phyloP scores from a whole-genome alignment of 352 stramenopile genomes.

The Globisporangium nodosum region DNA sequence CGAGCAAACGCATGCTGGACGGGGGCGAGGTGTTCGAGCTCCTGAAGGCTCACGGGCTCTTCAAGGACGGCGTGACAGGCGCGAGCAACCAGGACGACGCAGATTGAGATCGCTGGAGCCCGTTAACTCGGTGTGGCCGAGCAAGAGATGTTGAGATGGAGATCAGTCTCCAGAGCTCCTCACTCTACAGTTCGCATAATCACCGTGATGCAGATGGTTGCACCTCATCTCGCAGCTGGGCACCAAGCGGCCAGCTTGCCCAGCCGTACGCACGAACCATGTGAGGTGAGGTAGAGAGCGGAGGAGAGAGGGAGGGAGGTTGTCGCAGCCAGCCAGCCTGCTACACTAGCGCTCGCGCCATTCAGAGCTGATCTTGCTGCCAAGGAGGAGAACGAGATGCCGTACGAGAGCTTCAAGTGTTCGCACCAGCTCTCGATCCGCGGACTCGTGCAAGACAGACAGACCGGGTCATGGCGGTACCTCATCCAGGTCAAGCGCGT shows the following conservation, averaged over 20 bases:
- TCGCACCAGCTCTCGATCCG: slow-evolving; percentile 58
- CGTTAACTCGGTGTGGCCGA: too few relatives aligned
- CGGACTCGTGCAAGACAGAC: slow-evolving; percentile 53
- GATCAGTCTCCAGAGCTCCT: too few relatives aligned
- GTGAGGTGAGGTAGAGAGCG: not conserved
- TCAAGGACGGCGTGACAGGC: slow-evolving; percentile 9
- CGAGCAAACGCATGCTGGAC: slow-evolving; percentile 46
- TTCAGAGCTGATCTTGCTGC: not conserved
- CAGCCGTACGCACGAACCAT: not conserved
- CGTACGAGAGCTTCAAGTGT: slow-evolving; percentile 70
- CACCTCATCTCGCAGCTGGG: slow-evolving; percentile 1
- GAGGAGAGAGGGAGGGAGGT: not conserved
- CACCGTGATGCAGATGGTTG: not conserved
- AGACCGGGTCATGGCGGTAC: slow-evolving; percentile 58
- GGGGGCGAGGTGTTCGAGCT: slow-evolving; percentile 46
- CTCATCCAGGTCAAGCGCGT: slow-evolving; percentile 47
- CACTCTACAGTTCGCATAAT: not conserved
- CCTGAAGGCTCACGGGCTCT: slow-evolving; percentile 29
- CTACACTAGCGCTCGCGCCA: not conserved
- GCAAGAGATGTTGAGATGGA: too few relatives aligned
- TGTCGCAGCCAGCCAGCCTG: not conserved
- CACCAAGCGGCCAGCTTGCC: too few relatives aligned
- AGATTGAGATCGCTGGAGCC: slow-evolving; percentile 1
- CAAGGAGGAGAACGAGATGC: slow-evolving; percentile 25
- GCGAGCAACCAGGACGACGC: slow-evolving; percentile 26